Percentiles rank a stretch among this genome's conserved stretches.
Evolutionary conservation across 371 early-diverging fungal species (phyloP).

Genomic region (Mortierella sp.): DNA sequence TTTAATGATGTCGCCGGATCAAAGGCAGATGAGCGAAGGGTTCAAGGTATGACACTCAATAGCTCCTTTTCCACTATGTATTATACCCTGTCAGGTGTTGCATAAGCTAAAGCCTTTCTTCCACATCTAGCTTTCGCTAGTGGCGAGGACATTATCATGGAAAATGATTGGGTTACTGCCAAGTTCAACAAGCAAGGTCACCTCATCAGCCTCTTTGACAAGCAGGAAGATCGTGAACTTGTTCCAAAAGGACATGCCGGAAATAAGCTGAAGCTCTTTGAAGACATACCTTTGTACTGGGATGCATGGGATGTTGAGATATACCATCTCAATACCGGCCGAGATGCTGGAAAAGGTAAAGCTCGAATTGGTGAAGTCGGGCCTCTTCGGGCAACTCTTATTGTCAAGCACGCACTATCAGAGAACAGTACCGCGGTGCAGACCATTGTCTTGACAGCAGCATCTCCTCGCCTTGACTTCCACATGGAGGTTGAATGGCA

Average conservation of each 20-base stretch:
- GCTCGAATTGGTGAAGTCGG: slow-evolving; percentile 75
- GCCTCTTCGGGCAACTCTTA: slow-evolving; percentile 83
- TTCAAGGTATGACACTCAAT: slow-evolving; percentile 13
- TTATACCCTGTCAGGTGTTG: neutral
- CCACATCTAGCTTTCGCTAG: slow-evolving; percentile 24
- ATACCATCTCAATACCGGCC: slow-evolving; percentile 89
- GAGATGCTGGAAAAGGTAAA: slow-evolving; percentile 58
- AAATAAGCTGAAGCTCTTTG: slow-evolving; percentile 87
- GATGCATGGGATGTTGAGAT: slow-evolving; percentile 84
- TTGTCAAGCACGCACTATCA: slow-evolving; percentile 74
- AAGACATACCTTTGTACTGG: slow-evolving; percentile 77
- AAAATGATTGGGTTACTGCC: slow-evolving; percentile 78
- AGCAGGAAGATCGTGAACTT: slow-evolving; percentile 75
- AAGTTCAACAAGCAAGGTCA: slow-evolving; percentile 81
- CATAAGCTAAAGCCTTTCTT: neutral
- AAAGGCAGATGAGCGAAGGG: slow-evolving; percentile 11
- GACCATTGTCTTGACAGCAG: slow-evolving; percentile 79
- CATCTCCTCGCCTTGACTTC: slow-evolving; percentile 85
- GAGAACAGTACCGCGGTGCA: slow-evolving; percentile 77
- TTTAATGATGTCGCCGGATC: slow-evolving; percentile 16
- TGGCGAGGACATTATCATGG: slow-evolving; percentile 67
- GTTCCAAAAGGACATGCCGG: slow-evolving; percentile 73
- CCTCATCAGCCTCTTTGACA: slow-evolving; percentile 75
- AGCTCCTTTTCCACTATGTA: neutral
- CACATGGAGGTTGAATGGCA: slow-evolving; percentile 90